A percentile compares a stretch with the other conserved stretches of the same genome.
Conservation (phyloP, 1,284 basidiomycete genomes). For the Porphyrellus sp. region DNA sequence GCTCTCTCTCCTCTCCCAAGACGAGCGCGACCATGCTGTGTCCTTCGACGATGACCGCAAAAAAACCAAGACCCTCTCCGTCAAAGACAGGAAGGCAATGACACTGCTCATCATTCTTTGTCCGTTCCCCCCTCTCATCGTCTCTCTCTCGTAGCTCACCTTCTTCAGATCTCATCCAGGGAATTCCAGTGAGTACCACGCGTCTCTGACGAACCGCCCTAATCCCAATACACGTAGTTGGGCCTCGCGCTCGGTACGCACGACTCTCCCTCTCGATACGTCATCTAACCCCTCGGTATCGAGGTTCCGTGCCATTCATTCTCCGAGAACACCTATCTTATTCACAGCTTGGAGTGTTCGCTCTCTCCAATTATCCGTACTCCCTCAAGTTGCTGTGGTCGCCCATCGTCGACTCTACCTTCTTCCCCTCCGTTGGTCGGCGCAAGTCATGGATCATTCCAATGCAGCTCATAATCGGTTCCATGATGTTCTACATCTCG, state of each 20-base stretch:
- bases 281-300: slow-evolving; percentile 20
- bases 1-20: slow-evolving; percentile 56
- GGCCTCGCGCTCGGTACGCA: slow-evolving; percentile 69
- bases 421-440: slow-evolving; percentile 77
- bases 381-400: slow-evolving; percentile 98
- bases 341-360: slow-evolving; percentile 94
- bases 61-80: slow-evolving; percentile 53
- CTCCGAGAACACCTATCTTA: slow-evolving; percentile 94
- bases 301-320: slow-evolving; percentile 95
- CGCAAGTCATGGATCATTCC: slow-evolving; percentile 99
- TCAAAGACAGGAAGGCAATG: slow-evolving; percentile 84
- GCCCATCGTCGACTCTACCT: slow-evolving; percentile 94
- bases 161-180: slow-evolving; percentile 81
- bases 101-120: slow-evolving; percentile 85
- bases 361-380: slow-evolving; percentile 94
- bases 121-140: slow-evolving; percentile 44
- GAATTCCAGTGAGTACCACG: slow-evolving; percentile 80
- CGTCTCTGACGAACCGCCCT: slow-evolving; percentile 15
- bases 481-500: slow-evolving; percentile 87
- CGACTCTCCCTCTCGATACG: background rate
- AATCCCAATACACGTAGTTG: slow-evolving; percentile 42
- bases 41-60: slow-evolving; percentile 24
- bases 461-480: slow-evolving; percentile 89
- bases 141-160: slow-evolving; percentile 18
- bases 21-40: slow-evolving; percentile 42